Percentiles rank a stretch among this genome's conserved stretches.
phyloP scores from a whole-genome alignment of 208 protist species.

The Spongospora subterranea region DNA sequence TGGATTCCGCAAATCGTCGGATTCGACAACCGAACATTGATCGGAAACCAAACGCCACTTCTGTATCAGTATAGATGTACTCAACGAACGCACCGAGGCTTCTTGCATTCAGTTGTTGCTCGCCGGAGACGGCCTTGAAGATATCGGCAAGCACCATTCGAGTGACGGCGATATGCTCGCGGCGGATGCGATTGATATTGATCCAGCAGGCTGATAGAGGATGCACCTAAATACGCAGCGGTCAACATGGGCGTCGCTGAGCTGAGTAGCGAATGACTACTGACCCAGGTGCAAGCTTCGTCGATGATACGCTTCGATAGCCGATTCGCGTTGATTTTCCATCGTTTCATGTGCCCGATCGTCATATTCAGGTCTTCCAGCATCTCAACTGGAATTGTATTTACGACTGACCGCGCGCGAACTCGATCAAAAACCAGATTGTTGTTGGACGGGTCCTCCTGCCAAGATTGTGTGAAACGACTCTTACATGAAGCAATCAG shows the following conservation, averaged over 20 bases:
- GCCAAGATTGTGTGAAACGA: neutral
- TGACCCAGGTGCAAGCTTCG: neutral
- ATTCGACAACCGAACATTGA: neutral
- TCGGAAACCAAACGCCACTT: neutral
- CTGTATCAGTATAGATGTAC: neutral
- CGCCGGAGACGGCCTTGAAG: neutral
- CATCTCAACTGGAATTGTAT: neutral
- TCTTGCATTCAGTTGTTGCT: neutral
- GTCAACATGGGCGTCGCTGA: too few relatives aligned
- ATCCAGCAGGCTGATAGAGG: neutral
- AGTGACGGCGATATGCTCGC: neutral
- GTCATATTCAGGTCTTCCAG: neutral
- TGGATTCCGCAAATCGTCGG: neutral
- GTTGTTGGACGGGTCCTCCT: conserved; percentile 23
- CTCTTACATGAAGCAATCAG: conserved; percentile 1
- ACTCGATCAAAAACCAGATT: conserved; percentile 39
- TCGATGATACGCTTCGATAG: neutral
- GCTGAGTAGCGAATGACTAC: too few relatives aligned
- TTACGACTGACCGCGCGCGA: conserved; percentile 19
- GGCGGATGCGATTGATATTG: neutral
- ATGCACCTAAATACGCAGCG: neutral
- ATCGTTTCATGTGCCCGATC: neutral
- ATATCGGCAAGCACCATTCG: neutral
- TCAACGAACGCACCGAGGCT: neutral
- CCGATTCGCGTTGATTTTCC: neutral